Conservation (phyloP, 805 yeast species). For the Teunomyces kruisii region DNA sequence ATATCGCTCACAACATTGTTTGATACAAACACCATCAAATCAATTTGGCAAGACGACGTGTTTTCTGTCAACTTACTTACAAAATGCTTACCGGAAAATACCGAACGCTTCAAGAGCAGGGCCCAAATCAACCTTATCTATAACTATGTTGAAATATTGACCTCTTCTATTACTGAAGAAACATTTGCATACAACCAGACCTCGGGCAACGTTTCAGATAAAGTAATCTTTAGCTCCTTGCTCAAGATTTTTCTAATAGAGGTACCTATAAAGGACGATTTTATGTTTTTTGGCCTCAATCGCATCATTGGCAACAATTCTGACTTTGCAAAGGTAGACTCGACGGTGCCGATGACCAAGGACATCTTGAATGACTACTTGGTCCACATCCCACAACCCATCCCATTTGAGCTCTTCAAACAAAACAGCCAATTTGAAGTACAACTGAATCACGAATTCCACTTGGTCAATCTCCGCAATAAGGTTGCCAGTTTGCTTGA, state of each 20-base stretch:
- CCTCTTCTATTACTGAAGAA: conserved; percentile 36
- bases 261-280: conserved; percentile 37
- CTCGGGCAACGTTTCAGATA: conserved; percentile 7
- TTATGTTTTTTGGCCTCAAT: conserved; percentile 54
- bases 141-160: conserved; percentile 54
- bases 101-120: conserved; percentile 38
- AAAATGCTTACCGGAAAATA: conserved; percentile 48
- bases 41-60: conserved; percentile 27
- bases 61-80: conserved; percentile 32
- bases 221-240: conserved; percentile 27
- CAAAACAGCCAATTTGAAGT: conserved; percentile 15
- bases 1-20: conserved; percentile 25
- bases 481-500: conserved; percentile 52
- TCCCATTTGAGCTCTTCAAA: conserved; percentile 16
- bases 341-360: conserved; percentile 36
- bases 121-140: conserved; percentile 50
- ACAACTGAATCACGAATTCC: conserved; percentile 41
- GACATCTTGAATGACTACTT: conserved; percentile 22
- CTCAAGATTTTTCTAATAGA: conserved; percentile 42
- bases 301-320: conserved; percentile 51
- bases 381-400: conserved; percentile 28
- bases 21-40: conserved; percentile 18
- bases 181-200: conserved; percentile 26
- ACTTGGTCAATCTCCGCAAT: conserved; percentile 42
- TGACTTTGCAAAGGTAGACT: conserved; percentile 42